Evolutionary conservation across 83 land plant species (phyloP), one percentile per base, ranked within the genome.

Genomic region (Picea abies): DNA sequence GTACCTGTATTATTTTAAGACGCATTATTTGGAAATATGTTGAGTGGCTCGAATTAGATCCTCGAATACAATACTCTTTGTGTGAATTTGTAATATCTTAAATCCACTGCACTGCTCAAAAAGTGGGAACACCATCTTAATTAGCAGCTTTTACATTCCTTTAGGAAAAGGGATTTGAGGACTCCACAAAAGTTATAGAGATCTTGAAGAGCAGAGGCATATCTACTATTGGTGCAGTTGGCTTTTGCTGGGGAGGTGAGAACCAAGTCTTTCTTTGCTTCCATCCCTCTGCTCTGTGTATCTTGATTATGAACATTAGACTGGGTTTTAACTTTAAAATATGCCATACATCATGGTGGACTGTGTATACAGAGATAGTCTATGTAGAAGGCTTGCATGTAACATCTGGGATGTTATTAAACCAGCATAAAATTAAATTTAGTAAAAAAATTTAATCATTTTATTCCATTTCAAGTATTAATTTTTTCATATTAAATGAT

Each of bases 231-330:
- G 94, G 94, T 61, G 89, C 87, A 61, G 91, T 79, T 29, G 93
- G 95, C n/a, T 87, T 90, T 78, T 93, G 95, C 63, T 93, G 95
- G 93, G 95, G 95, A 66, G 95, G 91, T 89, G 80, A 56, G 75
- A 60, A 6, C 47, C 22, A 89, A 29, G 29, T 29, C 88, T 29
- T 22, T 47, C 1, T 14, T 44, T 3, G 17, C 11, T 63, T 17
- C 22, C 7, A 0, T 29, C 29, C 0, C 29, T 29, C 29, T 29
- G 1, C 49, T 10, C 26, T 6, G 37, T 32, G 41, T 37, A 6
- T 32, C 35, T 15, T 39, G 9, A 9, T 15, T 26, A 0, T n/a
- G 44, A 39, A 64, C 26, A 25, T 10, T 52, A 29, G 47, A 60
- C 10, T 65, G 14, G 4, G 63, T 64, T 80, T 77, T 17, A 77